These are phyloP conservation scores for Davidsoniella neocaledoniae DNA, from an alignment of 2,329 filamentous ascomycete species.

Conservation along the genomic window DNA sequence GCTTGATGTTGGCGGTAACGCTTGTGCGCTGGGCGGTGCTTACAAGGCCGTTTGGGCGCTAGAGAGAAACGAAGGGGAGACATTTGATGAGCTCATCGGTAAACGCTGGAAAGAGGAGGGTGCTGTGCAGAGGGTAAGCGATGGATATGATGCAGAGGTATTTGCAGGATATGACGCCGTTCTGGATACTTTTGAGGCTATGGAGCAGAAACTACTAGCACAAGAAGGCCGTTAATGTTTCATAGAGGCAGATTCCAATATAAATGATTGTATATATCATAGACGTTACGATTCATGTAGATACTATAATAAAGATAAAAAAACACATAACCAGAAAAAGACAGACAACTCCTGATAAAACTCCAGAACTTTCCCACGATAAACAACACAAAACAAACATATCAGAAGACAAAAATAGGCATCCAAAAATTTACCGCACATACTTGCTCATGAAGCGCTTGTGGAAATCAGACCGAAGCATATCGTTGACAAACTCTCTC, in stretches of 20 bases:
- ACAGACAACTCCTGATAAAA: conserved; percentile 11
- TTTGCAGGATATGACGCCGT: conserved; percentile 68
- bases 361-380: background rate
- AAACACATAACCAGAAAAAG: conserved; percentile 8
- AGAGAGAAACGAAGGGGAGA: conserved; percentile 50
- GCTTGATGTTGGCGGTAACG: conserved; percentile 87
- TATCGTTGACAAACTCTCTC: conserved; percentile 96
- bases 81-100: conserved; percentile 77
- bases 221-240: conserved; percentile 16
- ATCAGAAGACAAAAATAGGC: background rate
- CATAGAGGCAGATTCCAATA: background rate
- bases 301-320: background rate
- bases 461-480: conserved; percentile 91
- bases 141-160: conserved; percentile 58
- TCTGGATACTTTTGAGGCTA: conserved; percentile 56
- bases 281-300: background rate
- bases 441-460: conserved; percentile 82
- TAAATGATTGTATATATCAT: background rate
- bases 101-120: conserved; percentile 70
- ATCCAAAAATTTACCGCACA: conserved; percentile 28
- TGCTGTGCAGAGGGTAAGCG: conserved; percentile 66
- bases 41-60: conserved; percentile 94
- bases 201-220: conserved; percentile 47
- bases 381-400: background rate
- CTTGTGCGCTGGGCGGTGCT: conserved; percentile 81